A percentile compares a stretch with the other conserved stretches of the same genome.
These are phyloP conservation scores for Forsythia viridissima DNA, from an alignment of 257 asterid genomes.

Conservation along the genomic window DNA sequence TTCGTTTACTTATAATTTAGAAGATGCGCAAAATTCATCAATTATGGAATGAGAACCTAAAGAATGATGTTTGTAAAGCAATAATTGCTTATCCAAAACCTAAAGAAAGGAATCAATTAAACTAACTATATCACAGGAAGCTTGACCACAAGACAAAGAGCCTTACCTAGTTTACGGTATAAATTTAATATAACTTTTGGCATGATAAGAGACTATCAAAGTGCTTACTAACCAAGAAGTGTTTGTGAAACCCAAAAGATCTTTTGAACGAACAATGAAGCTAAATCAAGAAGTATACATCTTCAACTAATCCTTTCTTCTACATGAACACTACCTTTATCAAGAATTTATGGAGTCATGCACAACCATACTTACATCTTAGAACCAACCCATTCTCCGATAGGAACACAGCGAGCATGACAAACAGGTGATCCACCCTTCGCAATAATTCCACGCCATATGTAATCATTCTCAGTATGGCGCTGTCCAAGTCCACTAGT, in stretches of 20 bases:
- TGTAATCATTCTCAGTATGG: slow-evolving; percentile 50
- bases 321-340: slow-evolving; percentile 1
- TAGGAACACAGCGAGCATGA: slow-evolving; percentile 90
- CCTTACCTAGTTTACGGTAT: background rate
- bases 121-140: slow-evolving; percentile 5
- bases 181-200: background rate
- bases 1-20: background rate
- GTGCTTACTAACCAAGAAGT: slow-evolving; percentile 3
- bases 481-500: slow-evolving; percentile 48
- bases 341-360: slow-evolving; percentile 11
- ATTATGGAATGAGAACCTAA: background rate
- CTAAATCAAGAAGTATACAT: slow-evolving; percentile 27
- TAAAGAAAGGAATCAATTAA: background rate
- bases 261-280: background rate
- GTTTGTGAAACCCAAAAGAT: slow-evolving; percentile 14
- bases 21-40: background rate
- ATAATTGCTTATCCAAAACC: slow-evolving; percentile 10
- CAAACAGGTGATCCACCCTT: slow-evolving; percentile 96
- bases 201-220: background rate
- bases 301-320: slow-evolving; percentile 7
- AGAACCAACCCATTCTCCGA: slow-evolving; percentile 60
- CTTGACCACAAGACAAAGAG: background rate
- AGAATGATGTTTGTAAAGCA: background rate
- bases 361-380: slow-evolving; percentile 69
- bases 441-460: slow-evolving; percentile 93